Evolutionary conservation across 345 rosid species (phyloP).

Genomic region (Orychophragmus violaceus): DNA sequence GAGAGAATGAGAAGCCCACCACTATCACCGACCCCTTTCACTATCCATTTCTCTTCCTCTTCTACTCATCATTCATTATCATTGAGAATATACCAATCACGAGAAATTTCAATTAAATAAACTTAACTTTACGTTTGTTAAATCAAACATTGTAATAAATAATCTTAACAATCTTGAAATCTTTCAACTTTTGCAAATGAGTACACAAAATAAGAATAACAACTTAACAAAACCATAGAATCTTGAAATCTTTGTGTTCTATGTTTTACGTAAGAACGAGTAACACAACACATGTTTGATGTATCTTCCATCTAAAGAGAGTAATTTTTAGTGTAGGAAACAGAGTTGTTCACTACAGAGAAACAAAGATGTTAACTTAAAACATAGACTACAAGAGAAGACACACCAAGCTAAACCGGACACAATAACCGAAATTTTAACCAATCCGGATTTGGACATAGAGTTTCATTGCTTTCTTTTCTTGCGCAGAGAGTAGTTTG

Average conservation of each 20-base stretch:
- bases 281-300: no score
- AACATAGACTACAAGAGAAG: background rate
- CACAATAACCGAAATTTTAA: background rate
- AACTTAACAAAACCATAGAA: background rate
- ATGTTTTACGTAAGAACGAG: no score
- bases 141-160: background rate
- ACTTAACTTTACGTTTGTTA: background rate
- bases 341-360: background rate
- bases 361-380: background rate
- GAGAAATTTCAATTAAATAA: background rate
- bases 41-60: constrained; percentile 16
- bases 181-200: background rate
- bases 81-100: constrained; percentile 15
- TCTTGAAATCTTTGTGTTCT: background rate
- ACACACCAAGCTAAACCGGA: background rate
- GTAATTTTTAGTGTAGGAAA: background rate
- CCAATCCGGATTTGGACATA: background rate
- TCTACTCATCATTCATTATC: constrained; percentile 20
- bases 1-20: constrained; percentile 35
- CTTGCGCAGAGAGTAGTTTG: background rate
- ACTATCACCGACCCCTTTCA: constrained; percentile 21
- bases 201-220: background rate
- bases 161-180: background rate
- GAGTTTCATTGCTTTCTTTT: background rate
- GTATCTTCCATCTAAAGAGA: background rate